phyloP scores from a whole-genome alignment of 2,329 filamentous ascomycete species.

The Sarocladium oryzae region DNA sequence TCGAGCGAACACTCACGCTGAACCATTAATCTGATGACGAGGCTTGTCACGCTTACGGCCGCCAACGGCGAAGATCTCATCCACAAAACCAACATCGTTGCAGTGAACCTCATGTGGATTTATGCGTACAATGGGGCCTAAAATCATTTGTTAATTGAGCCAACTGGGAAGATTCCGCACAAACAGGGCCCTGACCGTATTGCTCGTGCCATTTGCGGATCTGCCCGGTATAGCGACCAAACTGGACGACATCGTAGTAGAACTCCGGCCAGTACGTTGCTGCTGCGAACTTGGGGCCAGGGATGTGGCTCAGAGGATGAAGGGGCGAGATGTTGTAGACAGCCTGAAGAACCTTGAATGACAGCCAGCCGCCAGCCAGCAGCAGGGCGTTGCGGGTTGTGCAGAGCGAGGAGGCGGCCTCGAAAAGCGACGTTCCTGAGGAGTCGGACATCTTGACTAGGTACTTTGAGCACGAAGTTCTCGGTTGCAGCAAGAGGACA shows the following conservation, averaged over 20 bases:
- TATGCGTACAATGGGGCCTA: conserved; percentile 8
- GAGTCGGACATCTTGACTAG: not conserved
- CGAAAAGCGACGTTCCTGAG: not conserved
- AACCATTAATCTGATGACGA: conserved; percentile 11
- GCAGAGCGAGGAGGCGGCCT: not conserved
- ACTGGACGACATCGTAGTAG: conserved; percentile 14
- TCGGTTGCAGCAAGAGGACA: not conserved
- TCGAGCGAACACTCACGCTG: not conserved
- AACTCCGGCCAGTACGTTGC: conserved; percentile 14
- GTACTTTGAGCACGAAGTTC: not conserved
- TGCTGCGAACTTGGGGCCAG: conserved; percentile 11
- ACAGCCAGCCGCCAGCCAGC: conserved; percentile 6
- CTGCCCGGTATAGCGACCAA: conserved; percentile 22
- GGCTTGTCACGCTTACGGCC: conserved; percentile 11
- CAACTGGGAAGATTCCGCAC: too few relatives aligned
- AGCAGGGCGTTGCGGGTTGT: conserved; percentile 1
- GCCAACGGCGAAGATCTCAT: conserved; percentile 26
- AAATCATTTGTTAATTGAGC: not conserved
- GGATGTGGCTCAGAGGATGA: conserved; percentile 10
- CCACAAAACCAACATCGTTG: conserved; percentile 22
- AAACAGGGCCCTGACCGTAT: conserved; percentile 24
- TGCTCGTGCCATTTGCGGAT: conserved; percentile 33
- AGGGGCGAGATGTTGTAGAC: conserved; percentile 8
- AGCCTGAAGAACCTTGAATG: conserved; percentile 9
- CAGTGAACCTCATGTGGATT: conserved; percentile 28